These are phyloP conservation scores for Tarenaya hassleriana DNA, from an alignment of 345 rosid genomes.

Conservation along the genomic window DNA sequence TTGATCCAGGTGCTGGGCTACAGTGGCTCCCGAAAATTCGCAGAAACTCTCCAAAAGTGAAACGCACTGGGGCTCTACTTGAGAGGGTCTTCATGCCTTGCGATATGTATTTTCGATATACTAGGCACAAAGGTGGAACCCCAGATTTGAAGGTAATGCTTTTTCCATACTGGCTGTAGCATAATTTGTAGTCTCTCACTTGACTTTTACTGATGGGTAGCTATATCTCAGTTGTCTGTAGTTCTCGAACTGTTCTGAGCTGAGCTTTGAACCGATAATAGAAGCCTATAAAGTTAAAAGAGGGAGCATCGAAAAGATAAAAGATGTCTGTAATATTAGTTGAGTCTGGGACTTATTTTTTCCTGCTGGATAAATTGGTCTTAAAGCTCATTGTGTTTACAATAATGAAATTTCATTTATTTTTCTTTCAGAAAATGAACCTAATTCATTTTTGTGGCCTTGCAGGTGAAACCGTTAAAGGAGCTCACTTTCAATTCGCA, in stretches of 20 bases:
- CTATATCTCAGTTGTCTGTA: neutral
- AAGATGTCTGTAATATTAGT: too few species aligned
- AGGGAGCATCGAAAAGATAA: too few species aligned
- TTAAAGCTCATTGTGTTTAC: too few species aligned
- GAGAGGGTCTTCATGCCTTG: slow-evolving; percentile 99
- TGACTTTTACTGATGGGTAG: neutral
- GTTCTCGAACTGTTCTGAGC: neutral
- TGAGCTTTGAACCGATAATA: neutral
- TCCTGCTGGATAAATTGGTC: too few species aligned
- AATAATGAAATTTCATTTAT: slow-evolving; percentile 4
- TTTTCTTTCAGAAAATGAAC: slow-evolving; percentile 12
- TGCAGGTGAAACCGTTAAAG: slow-evolving; percentile 93
- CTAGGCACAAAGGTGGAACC: slow-evolving; percentile 96
- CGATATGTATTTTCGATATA: slow-evolving; percentile 92
- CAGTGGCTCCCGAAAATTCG: slow-evolving; percentile 98
- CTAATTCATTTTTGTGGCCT: slow-evolving; percentile 18
- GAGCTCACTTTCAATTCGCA: slow-evolving; percentile 86
- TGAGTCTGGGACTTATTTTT: too few species aligned
- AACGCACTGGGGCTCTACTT: slow-evolving; percentile 96
- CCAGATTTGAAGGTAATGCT: slow-evolving; percentile 82
- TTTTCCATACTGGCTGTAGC: slow-evolving; percentile 6
- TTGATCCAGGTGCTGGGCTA: slow-evolving; percentile 98
- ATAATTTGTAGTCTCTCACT: neutral
- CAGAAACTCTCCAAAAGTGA: slow-evolving; percentile 80
- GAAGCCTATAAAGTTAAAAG: too few species aligned